Conservation (phyloP, 1,284 basidiomycete species). For the Rhodofomes roseus region DNA sequence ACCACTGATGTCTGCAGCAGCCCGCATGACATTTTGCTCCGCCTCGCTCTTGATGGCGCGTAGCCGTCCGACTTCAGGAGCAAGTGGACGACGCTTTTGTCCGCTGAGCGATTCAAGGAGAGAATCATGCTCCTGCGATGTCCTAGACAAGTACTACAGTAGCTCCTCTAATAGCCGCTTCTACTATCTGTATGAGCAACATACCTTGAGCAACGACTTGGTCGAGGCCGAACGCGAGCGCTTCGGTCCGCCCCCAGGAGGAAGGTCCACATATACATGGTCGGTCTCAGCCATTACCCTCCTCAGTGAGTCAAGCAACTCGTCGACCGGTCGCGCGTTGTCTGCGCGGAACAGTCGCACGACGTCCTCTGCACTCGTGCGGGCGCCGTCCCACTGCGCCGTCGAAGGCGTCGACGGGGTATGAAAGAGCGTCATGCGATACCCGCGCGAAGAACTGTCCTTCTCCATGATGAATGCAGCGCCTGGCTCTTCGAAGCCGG, state of each 20-base stretch:
- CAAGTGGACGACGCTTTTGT: slow-evolving; percentile 47
- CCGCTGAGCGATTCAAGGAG: slow-evolving; percentile 49
- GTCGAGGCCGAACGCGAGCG: background rate
- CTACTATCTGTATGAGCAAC: background rate
- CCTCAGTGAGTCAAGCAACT: slow-evolving; percentile 50
- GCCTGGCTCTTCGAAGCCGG: slow-evolving; percentile 93
- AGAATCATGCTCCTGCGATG: slow-evolving; percentile 43
- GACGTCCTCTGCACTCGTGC: slow-evolving; percentile 46
- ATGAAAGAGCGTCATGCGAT: slow-evolving; percentile 89
- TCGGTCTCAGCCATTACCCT: slow-evolving; percentile 34
- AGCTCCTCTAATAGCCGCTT: slow-evolving; percentile 13
- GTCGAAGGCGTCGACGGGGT: slow-evolving; percentile 71
- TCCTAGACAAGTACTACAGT: slow-evolving; percentile 43
- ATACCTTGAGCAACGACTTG: slow-evolving; percentile 37
- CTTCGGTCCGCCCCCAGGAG: slow-evolving; percentile 10
- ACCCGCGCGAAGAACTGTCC: slow-evolving; percentile 70
- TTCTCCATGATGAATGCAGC: slow-evolving; percentile 84
- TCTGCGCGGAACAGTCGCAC: slow-evolving; percentile 72
- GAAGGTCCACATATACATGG: slow-evolving; percentile 40
- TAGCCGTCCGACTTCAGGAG: slow-evolving; percentile 58
- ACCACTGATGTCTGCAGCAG: slow-evolving; percentile 75
- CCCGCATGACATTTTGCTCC: slow-evolving; percentile 69
- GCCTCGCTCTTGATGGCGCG: slow-evolving; percentile 67
- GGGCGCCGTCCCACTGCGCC: slow-evolving; percentile 92
- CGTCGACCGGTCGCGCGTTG: slow-evolving; percentile 56